Percentiles rank a stretch among this genome's conserved stretches.
Conservation (phyloP, 768 basidiomycete genomes). For the Hericium erinaceus region DNA sequence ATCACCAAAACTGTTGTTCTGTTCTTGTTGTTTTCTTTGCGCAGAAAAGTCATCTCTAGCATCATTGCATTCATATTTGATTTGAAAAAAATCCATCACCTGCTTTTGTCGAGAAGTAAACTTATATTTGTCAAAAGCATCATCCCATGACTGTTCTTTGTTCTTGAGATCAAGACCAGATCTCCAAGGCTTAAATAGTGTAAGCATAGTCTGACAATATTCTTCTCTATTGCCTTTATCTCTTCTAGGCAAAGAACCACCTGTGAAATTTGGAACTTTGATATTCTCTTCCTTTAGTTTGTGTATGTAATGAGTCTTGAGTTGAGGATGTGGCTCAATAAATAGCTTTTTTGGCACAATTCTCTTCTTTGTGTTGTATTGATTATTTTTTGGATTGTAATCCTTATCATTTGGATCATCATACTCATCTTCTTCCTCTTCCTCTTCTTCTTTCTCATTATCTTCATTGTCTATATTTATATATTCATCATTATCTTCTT, state of each 20-base stretch:
- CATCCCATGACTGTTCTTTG: constrained; percentile 16
- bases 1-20: neutral
- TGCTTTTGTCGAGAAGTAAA: constrained; percentile 12
- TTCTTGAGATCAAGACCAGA: constrained; percentile 2
- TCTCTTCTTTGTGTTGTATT: neutral
- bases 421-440: too few relatives aligned
- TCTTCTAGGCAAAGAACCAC: constrained; percentile 19
- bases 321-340: constrained; percentile 17
- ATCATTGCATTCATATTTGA: constrained; percentile 29
- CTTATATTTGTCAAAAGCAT: constrained; percentile 11
- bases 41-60: constrained; percentile 24
- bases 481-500: neutral
- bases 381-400: neutral
- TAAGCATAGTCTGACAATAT: constrained; percentile 12
- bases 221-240: constrained; percentile 18
- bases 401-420: neutral
- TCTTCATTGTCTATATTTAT: neutral
- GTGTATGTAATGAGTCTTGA: constrained; percentile 16
- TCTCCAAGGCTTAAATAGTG: constrained; percentile 9
- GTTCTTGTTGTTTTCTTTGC: constrained; percentile 4
- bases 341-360: constrained; percentile 4
- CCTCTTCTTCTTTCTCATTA: neutral
- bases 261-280: constrained; percentile 22
- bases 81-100: constrained; percentile 23
- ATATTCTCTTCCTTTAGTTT: neutral